Conservation (phyloP, 129 eudicot genomes). For the Pittosporum tobira region DNA sequence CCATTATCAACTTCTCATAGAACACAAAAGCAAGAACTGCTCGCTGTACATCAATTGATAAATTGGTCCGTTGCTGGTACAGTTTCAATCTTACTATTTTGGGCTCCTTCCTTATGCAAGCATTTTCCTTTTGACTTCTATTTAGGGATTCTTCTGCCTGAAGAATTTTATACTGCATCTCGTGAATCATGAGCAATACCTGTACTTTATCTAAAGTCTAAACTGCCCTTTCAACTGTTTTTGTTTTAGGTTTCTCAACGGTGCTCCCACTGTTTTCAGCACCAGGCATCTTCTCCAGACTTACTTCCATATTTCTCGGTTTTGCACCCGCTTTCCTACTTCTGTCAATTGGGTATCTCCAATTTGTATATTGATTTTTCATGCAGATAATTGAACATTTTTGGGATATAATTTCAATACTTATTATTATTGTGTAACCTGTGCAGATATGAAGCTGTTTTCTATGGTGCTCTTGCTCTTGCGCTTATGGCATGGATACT, state of each 20-base stretch:
- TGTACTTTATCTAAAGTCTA: not conserved
- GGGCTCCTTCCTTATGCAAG: not conserved
- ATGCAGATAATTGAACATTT: not conserved
- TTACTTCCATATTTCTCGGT: slow-evolving; percentile 84
- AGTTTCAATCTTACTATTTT: not conserved
- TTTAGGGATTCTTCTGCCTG: slow-evolving; percentile 1
- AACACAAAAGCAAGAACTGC: slow-evolving; percentile 83
- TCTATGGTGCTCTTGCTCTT: slow-evolving; percentile 84
- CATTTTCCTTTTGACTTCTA: too few relatives aligned
- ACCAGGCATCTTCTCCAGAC: slow-evolving; percentile 68
- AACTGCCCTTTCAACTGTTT: slow-evolving; percentile 3
- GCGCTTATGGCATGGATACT: slow-evolving; percentile 91
- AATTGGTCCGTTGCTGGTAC: slow-evolving; percentile 93
- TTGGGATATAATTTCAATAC: not conserved
- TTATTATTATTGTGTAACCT: slow-evolving; percentile 3
- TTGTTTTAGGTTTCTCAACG: slow-evolving; percentile 55
- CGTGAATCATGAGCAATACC: not conserved
- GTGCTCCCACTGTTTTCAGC: slow-evolving; percentile 85
- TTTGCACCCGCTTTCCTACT: slow-evolving; percentile 94
- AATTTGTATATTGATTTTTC: not conserved
- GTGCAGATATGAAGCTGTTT: slow-evolving; percentile 88
- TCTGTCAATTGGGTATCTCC: slow-evolving; percentile 78
- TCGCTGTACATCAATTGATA: slow-evolving; percentile 69
- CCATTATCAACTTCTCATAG: slow-evolving; percentile 76
- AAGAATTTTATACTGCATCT: not conserved